Base-by-base conservation (phyloP, 129 eudicot genomes). In the Oenanthe sinensis region DNA sequence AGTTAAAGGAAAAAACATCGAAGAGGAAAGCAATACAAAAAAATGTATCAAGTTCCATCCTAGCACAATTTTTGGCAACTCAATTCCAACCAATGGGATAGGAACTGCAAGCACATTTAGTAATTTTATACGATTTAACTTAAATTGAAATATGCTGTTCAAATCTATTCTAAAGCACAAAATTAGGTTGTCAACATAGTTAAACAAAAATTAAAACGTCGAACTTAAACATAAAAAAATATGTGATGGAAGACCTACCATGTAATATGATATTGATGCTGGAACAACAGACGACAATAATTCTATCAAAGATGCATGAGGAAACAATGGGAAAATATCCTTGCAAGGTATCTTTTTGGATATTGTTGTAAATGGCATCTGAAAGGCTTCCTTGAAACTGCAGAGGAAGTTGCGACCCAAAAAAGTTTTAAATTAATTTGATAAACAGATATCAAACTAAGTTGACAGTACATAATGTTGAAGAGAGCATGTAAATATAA, bases 341-440 rank as follows among this genome's bases (percentile, higher is more conserved):
- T 85, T 78, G 60, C 94, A 89, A 79, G 82, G 80, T 71, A 96
- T 90, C 77, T 78, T 87, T 80, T 72, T 80, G 63, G 99, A 96
- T 74, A 96, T 81, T 70, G 97, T 86, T 76, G 88, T 82, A 79
- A 86, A 87, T 62, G 99, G 99, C 96, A 92, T 90, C 80, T 83
- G 87, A 81, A 96, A 90, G 37, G 97, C 96, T 81, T 92, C 89
- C 82, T 89, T 96, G 86, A 92, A 87, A 85, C 99, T 96, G 91
- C 80, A 87, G 72, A 73, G 37, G 67, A 42, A 74, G 49, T 52
- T 74, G 72, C 77, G 42, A 71, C 22, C 42, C 11, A 14, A 4
- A 58, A 24, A 62, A 43, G 17, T 73, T 55, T n/a, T 16, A 17
- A 63, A 33, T 8, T 24, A 60, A 60, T 24, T 60, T 4, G 24